Evolutionary conservation across 257 asterid species (phyloP), one percentile per base, ranked within the genome.

Genomic region (Lavandula angustifolia): DNA sequence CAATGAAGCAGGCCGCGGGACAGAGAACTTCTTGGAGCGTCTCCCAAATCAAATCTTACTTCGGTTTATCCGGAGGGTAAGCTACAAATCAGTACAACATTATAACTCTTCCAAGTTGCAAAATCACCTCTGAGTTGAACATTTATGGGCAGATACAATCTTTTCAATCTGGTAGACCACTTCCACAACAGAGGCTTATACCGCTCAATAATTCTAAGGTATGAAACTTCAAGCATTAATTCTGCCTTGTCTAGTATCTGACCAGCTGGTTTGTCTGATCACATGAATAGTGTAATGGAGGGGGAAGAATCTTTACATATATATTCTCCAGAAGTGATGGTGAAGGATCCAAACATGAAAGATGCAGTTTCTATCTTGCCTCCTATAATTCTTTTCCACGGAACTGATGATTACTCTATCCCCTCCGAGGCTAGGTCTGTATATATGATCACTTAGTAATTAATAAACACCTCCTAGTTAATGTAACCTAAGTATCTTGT

Each of bases 1-100:
- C 95, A 68, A 83, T 76, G 79, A 82, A 84, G 76, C 97, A 92
- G 79, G 96, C 95, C 37, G 76, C 77, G 8, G 88, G 92, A 43
- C 88, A 76, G 47, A 78, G 74, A 55, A 77, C 68, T 16, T 71
- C 92, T 41, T 92, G 99, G 99, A 87, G 94, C 38, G 94, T 81
- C 51, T 89, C 97, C 56, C 99, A 89, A 62, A 71, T 92, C 62
- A 87, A 87, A 66, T 79, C 94, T 43, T 92, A 92, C 80, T 89
- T 87, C 62, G 99, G 99, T 71, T 82, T 92, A 70, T 92, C 99
- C 40, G 99, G 99, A 57, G 97, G 97, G 99, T 92, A 58, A 77
- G 87, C 65, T 64, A 31, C 52, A 61, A 51, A 57, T 49, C 57
- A 63, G 27, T 7, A 38, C 32, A 34, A 42, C 61, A 31, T 48